These are phyloP conservation scores for Kalanchoe fedtschenkoi DNA, from an alignment of 164 flowering plant genomes.

Conservation along the genomic window DNA sequence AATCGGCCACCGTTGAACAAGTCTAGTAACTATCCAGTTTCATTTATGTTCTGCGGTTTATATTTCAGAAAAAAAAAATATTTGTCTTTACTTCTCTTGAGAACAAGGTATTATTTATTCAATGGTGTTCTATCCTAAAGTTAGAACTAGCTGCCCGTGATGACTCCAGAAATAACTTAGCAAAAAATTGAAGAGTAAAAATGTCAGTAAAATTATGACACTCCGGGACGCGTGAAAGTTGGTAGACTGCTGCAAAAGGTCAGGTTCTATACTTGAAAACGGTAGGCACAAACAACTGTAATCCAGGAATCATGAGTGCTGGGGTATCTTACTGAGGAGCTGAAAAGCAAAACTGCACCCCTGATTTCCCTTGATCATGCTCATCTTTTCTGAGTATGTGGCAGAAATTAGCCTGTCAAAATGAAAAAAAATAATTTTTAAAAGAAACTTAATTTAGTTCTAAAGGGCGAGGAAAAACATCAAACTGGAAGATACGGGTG, in stretches of 20 bases:
- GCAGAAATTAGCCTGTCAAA: slow-evolving; percentile 74
- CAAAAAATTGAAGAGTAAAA: background rate
- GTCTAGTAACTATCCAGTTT: too few relatives aligned
- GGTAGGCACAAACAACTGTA: background rate
- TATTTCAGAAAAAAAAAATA: too few relatives aligned
- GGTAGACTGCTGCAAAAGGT: background rate
- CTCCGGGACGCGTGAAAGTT: background rate
- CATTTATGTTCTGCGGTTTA: too few relatives aligned
- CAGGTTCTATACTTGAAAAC: background rate
- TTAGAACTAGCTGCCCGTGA: too few relatives aligned
- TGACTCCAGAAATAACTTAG: background rate
- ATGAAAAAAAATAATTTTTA: background rate
- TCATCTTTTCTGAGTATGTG: slow-evolving; percentile 56
- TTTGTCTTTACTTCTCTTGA: too few relatives aligned
- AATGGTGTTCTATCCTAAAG: too few relatives aligned
- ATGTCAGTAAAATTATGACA: background rate
- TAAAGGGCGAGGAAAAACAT: background rate
- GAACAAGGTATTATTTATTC: too few relatives aligned
- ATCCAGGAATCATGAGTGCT: slow-evolving; percentile 1
- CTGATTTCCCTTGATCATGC: slow-evolving; percentile 69
- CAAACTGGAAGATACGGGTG: background rate
- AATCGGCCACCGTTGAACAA: too few relatives aligned
- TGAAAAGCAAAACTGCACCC: slow-evolving; percentile 75
- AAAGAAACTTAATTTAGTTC: background rate
- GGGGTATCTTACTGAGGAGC: slow-evolving; percentile 26